Evolutionary conservation across 2,329 filamentous ascomycete species (phyloP).

Genomic region (Drechslerella stenobrocha): DNA sequence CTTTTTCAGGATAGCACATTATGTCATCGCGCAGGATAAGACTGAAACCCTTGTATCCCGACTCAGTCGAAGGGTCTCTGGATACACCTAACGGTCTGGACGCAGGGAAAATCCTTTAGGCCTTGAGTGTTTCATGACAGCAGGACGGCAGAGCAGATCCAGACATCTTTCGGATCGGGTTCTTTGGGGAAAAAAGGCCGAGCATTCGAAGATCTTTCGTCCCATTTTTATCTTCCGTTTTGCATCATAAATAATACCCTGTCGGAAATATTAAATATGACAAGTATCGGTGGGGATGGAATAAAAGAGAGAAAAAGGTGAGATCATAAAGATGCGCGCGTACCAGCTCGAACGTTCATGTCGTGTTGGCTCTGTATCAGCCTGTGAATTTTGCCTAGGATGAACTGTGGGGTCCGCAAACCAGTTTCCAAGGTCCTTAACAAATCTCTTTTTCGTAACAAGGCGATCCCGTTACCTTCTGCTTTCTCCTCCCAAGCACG

Average conservation of each 20-base stretch:
- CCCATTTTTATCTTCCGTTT: slow-evolving; percentile 28
- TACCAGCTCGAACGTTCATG: slow-evolving; percentile 40
- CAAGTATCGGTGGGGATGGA: neutral
- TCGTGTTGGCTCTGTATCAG: slow-evolving; percentile 45
- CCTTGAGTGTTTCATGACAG: slow-evolving; percentile 47
- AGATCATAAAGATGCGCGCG: neutral
- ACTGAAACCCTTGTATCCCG: slow-evolving; percentile 44
- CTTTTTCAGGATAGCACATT: slow-evolving; percentile 39
- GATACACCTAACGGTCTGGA: slow-evolving; percentile 44
- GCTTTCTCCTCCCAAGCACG: slow-evolving; percentile 34
- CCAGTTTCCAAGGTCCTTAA: slow-evolving; percentile 40
- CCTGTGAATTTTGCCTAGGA: neutral
- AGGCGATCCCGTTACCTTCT: slow-evolving; percentile 26
- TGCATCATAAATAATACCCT: slow-evolving; percentile 19
- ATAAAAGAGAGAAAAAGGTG: neutral
- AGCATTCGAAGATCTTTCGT: slow-evolving; percentile 32
- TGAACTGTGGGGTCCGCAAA: slow-evolving; percentile 43
- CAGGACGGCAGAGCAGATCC: slow-evolving; percentile 45
- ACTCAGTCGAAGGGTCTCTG: slow-evolving; percentile 31
- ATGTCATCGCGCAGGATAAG: slow-evolving; percentile 44
- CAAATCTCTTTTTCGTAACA: slow-evolving; percentile 40
- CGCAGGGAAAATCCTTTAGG: slow-evolving; percentile 20
- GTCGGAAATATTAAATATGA: neutral
- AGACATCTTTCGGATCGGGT: slow-evolving; percentile 28
- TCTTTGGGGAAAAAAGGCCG: neutral